Evolutionary conservation across 1,139 yeast species (phyloP).

Genomic region (Debaryomyces sp.): DNA sequence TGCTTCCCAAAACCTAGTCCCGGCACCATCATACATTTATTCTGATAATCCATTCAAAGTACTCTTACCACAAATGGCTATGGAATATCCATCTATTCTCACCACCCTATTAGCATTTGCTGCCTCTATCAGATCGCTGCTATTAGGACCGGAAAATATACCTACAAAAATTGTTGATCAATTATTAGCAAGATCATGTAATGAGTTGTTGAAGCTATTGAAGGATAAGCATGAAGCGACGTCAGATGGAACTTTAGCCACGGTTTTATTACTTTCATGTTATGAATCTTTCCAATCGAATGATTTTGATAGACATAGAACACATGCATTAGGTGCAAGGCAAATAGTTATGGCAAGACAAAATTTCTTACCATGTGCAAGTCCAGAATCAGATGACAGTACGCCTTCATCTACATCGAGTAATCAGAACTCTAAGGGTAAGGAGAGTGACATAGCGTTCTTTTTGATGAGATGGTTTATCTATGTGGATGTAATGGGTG

Average conservation of each 20-base stretch:
- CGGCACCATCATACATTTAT: conserved; percentile 63
- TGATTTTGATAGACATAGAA: conserved; percentile 57
- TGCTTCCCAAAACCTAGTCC: conserved; percentile 66
- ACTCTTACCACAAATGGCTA: conserved; percentile 70
- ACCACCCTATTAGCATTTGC: conserved; percentile 70
- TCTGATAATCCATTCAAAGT: conserved; percentile 68
- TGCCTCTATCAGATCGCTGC: conserved; percentile 50
- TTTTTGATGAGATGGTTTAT: conserved; percentile 75
- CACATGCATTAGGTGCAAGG: conserved; percentile 70
- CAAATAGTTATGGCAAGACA: conserved; percentile 62
- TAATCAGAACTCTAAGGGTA: conserved; percentile 11
- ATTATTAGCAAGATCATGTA: conserved; percentile 57
- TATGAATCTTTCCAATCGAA: conserved; percentile 58
- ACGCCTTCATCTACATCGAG: conserved; percentile 2
- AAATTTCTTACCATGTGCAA: background rate
- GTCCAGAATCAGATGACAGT: background rate
- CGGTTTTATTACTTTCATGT: conserved; percentile 63
- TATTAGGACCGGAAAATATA: conserved; percentile 33
- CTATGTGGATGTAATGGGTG: conserved; percentile 69
- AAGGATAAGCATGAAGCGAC: conserved; percentile 56
- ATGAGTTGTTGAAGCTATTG: conserved; percentile 55
- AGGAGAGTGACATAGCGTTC: conserved; percentile 50
- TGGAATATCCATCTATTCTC: conserved; percentile 59
- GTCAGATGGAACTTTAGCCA: conserved; percentile 68
- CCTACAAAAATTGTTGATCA: conserved; percentile 52